Evolutionary conservation across 2,329 filamentous ascomycete species (phyloP).

Genomic region (Stagonosporopsis tanaceti): DNA sequence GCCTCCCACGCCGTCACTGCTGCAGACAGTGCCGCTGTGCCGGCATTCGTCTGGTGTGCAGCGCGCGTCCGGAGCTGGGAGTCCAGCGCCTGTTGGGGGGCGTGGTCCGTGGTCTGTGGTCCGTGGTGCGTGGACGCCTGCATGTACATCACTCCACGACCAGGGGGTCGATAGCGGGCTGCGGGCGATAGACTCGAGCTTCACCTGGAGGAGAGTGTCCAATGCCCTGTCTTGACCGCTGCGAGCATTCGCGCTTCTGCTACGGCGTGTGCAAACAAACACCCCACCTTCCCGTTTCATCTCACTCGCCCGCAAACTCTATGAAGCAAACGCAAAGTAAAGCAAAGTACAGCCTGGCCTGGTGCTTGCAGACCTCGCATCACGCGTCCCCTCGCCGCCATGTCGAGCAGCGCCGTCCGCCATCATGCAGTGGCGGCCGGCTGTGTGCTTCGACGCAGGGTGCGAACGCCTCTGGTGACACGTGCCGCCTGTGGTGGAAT

Average conservation of each 20-base stretch:
- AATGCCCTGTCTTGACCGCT: not conserved
- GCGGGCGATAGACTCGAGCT: slow-evolving; percentile 4
- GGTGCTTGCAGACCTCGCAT: not conserved
- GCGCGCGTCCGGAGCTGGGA: not conserved
- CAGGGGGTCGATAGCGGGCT: not conserved
- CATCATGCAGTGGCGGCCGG: not conserved
- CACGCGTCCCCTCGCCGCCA: slow-evolving; percentile 4
- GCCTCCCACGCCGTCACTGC: slow-evolving; percentile 2
- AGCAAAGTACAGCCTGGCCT: slow-evolving; percentile 20
- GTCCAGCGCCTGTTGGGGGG: slow-evolving; percentile 14
- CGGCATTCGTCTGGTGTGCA: not conserved
- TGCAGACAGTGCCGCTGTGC: not conserved
- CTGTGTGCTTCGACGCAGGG: slow-evolving; percentile 14
- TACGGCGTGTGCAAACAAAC: slow-evolving; percentile 4
- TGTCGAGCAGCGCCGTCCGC: not conserved
- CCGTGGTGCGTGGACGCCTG: slow-evolving; percentile 8
- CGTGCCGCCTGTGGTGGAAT: slow-evolving; percentile 17
- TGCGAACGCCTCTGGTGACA: slow-evolving; percentile 16
- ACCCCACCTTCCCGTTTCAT: slow-evolving; percentile 26
- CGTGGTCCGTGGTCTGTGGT: not conserved
- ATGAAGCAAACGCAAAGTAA: slow-evolving; percentile 14
- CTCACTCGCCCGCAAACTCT: slow-evolving; percentile 21
- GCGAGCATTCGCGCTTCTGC: not conserved
- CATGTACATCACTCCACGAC: slow-evolving; percentile 7
- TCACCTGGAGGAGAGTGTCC: not conserved